A percentile compares a stretch with the other conserved stretches of the same genome.
These are phyloP conservation scores for Westerdykella ornata DNA, from an alignment of 2,329 filamentous ascomycete species.

Conservation along the genomic window DNA sequence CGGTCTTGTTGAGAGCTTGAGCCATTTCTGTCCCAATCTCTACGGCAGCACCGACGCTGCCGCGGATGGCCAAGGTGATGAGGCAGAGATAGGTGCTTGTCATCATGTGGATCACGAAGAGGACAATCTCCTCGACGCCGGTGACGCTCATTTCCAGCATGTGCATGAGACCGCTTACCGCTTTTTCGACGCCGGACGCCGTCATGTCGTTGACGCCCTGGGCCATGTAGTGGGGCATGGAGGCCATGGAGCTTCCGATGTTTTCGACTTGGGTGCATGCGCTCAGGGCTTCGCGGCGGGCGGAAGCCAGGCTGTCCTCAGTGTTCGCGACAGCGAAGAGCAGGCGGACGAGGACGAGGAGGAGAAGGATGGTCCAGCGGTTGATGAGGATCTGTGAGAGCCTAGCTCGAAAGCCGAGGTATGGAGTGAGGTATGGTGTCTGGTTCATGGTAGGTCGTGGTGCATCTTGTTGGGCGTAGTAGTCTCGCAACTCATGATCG, in stretches of 20 bases:
- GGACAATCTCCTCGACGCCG: slow-evolving; percentile 75
- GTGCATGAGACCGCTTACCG: slow-evolving; percentile 71
- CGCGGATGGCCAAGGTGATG: slow-evolving; percentile 73
- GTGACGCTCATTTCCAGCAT: slow-evolving; percentile 74
- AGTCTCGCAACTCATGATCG: slow-evolving; percentile 56
- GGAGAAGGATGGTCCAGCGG: slow-evolving; percentile 84
- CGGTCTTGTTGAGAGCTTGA: slow-evolving; percentile 54
- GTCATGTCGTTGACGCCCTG: slow-evolving; percentile 81
- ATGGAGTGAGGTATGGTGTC: slow-evolving; percentile 71
- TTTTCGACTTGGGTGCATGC: slow-evolving; percentile 91
- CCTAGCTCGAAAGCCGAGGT: slow-evolving; percentile 80
- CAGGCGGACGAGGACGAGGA: slow-evolving; percentile 76
- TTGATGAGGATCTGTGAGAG: slow-evolving; percentile 98
- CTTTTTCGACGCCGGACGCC: slow-evolving; percentile 69
- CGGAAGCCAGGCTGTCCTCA: slow-evolving; percentile 65
- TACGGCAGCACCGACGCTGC: slow-evolving; percentile 66
- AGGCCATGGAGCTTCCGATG: slow-evolving; percentile 90
- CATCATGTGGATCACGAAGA: slow-evolving; percentile 89
- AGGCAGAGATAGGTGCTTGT: slow-evolving; percentile 87
- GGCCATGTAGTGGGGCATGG: slow-evolving; percentile 94
- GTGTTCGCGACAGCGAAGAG: slow-evolving; percentile 69
- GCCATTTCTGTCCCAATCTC: slow-evolving; percentile 55
- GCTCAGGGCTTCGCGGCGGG: slow-evolving; percentile 73
- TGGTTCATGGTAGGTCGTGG: slow-evolving; percentile 55
- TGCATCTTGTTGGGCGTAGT: slow-evolving; percentile 51